Percentiles rank a stretch among this genome's conserved stretches.
phyloP scores from a whole-genome alignment of 768 basidiomycete species.

The Serendipita vermifera region DNA sequence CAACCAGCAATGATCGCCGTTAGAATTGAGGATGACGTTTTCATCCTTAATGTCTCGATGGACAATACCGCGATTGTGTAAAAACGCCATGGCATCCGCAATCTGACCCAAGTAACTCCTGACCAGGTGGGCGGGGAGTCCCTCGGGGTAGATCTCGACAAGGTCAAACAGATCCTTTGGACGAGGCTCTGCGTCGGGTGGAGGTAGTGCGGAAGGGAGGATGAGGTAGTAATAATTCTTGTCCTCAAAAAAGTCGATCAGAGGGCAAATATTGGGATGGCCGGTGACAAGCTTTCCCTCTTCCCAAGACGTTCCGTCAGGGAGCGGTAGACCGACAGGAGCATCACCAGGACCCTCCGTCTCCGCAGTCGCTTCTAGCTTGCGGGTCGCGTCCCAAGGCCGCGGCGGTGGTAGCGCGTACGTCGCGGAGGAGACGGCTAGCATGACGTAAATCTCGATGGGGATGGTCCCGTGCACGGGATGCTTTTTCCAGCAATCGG shows the following conservation, averaged over 20 bases:
- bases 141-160: slow-evolving; percentile 79
- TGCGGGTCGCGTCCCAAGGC: slow-evolving; percentile 71
- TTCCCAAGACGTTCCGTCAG: slow-evolving; percentile 37
- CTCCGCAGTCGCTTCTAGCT: slow-evolving; percentile 16
- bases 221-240: slow-evolving; percentile 92
- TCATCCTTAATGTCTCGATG: slow-evolving; percentile 99
- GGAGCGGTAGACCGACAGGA: too few species aligned
- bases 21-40: slow-evolving; percentile 68
- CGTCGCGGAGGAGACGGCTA: slow-evolving; percentile 67
- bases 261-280: slow-evolving; percentile 88
- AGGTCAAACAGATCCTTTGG: slow-evolving; percentile 88
- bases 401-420: slow-evolving; percentile 58
- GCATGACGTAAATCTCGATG: slow-evolving; percentile 94
- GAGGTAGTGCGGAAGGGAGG: slow-evolving; percentile 43
- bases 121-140: slow-evolving; percentile 59
- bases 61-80: slow-evolving; percentile 86
- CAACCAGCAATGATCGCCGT: slow-evolving; percentile 69
- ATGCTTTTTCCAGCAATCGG: slow-evolving; percentile 99
- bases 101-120: slow-evolving; percentile 87
- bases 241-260: slow-evolving; percentile 96
- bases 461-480: slow-evolving; percentile 90
- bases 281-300: slow-evolving; percentile 65
- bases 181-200: slow-evolving; percentile 38
- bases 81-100: slow-evolving; percentile 76
- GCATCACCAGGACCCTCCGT: neutral